A percentile compares a stretch with the other conserved stretches of the same genome.
These are phyloP conservation scores for Pistacia vera DNA, from an alignment of 345 rosid species.

Conservation along the genomic window DNA sequence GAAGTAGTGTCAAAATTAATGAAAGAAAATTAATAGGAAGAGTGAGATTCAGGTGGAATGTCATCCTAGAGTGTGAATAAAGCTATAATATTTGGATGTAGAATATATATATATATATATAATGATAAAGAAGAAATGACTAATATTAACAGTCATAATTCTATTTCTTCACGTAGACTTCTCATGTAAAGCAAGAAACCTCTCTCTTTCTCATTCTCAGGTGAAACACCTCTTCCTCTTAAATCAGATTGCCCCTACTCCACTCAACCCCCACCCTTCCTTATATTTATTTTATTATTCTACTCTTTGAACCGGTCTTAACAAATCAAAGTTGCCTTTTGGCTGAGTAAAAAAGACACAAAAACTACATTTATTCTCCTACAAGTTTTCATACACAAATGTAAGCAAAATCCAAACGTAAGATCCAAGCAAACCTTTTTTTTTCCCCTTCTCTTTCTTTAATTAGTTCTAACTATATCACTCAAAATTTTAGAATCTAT, in stretches of 20 bases:
- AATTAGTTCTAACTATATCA: neutral
- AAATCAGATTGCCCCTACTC: slow-evolving; percentile 61
- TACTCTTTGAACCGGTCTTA: slow-evolving; percentile 16
- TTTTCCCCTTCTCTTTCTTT: slow-evolving; percentile 5
- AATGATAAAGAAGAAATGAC: slow-evolving; percentile 11
- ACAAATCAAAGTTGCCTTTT: slow-evolving; percentile 27
- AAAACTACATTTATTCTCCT: slow-evolving; percentile 45
- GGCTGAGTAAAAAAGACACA: slow-evolving; percentile 29
- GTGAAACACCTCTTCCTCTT: slow-evolving; percentile 23
- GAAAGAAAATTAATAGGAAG: neutral
- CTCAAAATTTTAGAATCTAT: neutral
- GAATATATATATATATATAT: neutral
- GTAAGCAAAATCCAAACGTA: slow-evolving; percentile 46
- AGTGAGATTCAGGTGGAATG: slow-evolving; percentile 12
- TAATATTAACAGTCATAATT: slow-evolving; percentile 17
- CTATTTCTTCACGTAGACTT: slow-evolving; percentile 25
- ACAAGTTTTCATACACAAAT: slow-evolving; percentile 39
- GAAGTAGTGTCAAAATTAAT: neutral
- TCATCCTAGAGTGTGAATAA: slow-evolving; percentile 21
- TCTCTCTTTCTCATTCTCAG: slow-evolving; percentile 23
- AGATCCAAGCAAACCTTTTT: slow-evolving; percentile 60
- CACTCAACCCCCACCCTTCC: slow-evolving; percentile 59
- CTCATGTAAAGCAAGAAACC: slow-evolving; percentile 22
- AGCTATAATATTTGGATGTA: neutral
- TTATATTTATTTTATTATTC: slow-evolving; percentile 13